Base-by-base conservation (phyloP, 805 yeast species). In the Yarrowia keelungensis region DNA sequence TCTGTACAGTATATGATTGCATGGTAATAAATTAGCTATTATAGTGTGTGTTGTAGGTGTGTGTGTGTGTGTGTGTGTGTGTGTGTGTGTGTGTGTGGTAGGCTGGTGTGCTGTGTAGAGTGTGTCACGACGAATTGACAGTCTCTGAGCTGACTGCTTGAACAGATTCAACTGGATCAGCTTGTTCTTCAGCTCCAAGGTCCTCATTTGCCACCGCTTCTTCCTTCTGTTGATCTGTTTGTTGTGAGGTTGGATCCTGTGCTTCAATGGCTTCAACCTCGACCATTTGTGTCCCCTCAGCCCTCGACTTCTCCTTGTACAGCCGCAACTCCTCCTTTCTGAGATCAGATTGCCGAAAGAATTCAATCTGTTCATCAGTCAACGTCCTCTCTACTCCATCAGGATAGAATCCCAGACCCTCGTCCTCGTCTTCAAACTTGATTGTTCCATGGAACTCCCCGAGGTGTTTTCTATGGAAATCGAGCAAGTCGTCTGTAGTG, bases 351-450 rank as follows among this genome's bases (percentile, higher is more conserved):
- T 54, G 69, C 12, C 73, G 66, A 50, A 74, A 73, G 47, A 69
- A 72, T 16, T 68, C 71, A 32, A 74, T 70, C 58, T 74, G 73
- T 36, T 74, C 73, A 41, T 74, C 75, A 1, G 74, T 73, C 45
- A 74, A 58, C 5, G 74, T 72, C 14, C 75, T 67, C 12, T 61
- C 54, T 3, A 70, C 68, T 9, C 75, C 75, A 41, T 73, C 75
- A 19, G 72, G 64, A 41, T 73, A 73, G 41, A 69, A 47, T n/a
- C 67, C 59, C 8, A 49, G 46, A 8, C 47, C 26, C 15, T 41
- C 62, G 12, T 59, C 65, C 26, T n/a, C 65, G 1, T 59, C 35
- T 3, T 59, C 51, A 9, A 59, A 59, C 12, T 35, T 45, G 14
- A 59, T 45, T 7, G 65, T 59, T 14, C 65, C 65, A 12, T 15